Percentiles rank a stretch among this genome's conserved stretches.
phyloP scores from a whole-genome alignment of 768 basidiomycete species.

The Clathrus columnatus region DNA sequence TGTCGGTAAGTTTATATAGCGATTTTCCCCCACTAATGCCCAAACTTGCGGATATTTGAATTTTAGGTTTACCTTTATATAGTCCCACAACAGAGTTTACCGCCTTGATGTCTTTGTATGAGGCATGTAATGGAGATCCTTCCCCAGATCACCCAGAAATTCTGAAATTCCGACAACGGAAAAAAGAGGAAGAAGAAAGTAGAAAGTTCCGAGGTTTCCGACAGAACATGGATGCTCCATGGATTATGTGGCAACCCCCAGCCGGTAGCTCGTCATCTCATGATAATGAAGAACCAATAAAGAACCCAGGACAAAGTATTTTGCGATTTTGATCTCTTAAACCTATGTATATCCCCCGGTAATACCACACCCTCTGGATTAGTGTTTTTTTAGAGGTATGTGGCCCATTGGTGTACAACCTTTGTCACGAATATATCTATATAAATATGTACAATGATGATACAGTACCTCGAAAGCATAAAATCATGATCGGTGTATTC shows the following conservation, averaged over 20 bases:
- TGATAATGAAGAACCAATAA: neutral
- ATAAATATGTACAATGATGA: no score
- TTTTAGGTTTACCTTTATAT: constrained; percentile 6
- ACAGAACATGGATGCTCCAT: constrained; percentile 1
- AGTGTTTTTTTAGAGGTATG: no score
- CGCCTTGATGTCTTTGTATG: constrained; percentile 2
- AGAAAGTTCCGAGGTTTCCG: neutral
- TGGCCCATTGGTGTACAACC: no score
- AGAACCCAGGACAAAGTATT: neutral
- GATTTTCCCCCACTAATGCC: neutral
- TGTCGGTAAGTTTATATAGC: neutral
- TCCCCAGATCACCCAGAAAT: constrained; percentile 7
- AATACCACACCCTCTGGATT: no score
- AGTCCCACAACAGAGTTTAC: constrained; percentile 9
- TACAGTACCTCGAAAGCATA: no score
- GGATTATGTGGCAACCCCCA: constrained; percentile 7
- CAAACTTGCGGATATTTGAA: neutral
- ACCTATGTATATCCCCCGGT: no score
- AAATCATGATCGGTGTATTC: no score
- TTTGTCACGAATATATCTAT: no score
- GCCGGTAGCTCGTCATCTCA: neutral
- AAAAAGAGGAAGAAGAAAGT: constrained; percentile 7
- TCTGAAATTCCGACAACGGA: neutral
- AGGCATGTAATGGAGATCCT: constrained; percentile 3
- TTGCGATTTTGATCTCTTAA: neutral